Base-by-base conservation (phyloP, 2,329 filamentous ascomycete genomes). In the Helicocarpus griseus region DNA sequence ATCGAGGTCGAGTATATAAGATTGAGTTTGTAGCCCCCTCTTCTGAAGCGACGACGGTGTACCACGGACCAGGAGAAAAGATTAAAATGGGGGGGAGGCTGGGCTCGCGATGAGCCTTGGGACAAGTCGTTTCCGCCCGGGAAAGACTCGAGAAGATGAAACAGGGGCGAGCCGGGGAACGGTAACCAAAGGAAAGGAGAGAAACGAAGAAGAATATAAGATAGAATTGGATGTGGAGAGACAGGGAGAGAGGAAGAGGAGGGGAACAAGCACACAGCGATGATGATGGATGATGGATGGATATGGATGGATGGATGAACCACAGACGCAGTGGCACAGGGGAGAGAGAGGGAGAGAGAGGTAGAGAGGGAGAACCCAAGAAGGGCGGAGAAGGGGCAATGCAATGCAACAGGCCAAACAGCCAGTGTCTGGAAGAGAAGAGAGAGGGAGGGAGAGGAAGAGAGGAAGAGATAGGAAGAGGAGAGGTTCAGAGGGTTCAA, bases 111-210 rank as follows among this genome's bases (percentile, higher is more conserved):
- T 52, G 55, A 54, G 53, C 52, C 40, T 56, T 58, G 59, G 63
- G 61, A 63, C 63, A 62, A 44, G 64, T 64, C 61, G 66, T 68
- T 44, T 70, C 67, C 68, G 60, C 68, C 68, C 60, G 67, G 67
- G 67, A 68, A 68, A 62, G 63, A 65, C 58, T 53, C 58, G 29
- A 35, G 21, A 24, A 41, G 41, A n/a, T 50, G 54, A 49, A 54
- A 52, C 35, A 39, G 38, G 47, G 48, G 43, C 33, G 50, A 28
- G 44, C 28, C 40, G 24, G 39, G 29, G 43, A 43, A 28, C 13
- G 41, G 26, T 14, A 48, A 36, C 35, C 35, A 46, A 35, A 54
- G n/a, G 44, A 36, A 28, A 58, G 54, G 52, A 49, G 57, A 52
- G 38, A 35, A 41, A 33, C 53, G 39, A 35, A 56, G 46, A 49